phyloP scores from a whole-genome alignment of 257 asterid species.

The Plectranthus barbatus region DNA sequence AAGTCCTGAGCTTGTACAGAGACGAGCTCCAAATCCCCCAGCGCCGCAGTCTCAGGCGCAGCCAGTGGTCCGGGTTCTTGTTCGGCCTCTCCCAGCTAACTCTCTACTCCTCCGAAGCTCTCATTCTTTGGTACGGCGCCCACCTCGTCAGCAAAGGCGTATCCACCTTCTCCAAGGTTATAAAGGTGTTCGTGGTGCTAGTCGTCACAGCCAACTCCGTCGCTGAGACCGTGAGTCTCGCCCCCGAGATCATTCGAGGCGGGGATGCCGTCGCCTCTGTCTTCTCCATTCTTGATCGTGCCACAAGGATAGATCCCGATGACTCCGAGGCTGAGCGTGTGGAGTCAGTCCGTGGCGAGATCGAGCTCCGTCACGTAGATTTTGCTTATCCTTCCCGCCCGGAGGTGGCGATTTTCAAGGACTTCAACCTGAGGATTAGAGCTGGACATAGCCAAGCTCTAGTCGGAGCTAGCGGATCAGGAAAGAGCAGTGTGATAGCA shows the following conservation, averaged over 20 bases:
- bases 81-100: slow-evolving; percentile 94
- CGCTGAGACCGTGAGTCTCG: slow-evolving; percentile 87
- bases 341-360: slow-evolving; percentile 71
- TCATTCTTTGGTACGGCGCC: slow-evolving; percentile 82
- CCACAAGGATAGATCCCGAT: slow-evolving; percentile 66
- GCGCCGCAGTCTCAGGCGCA: slow-evolving; percentile 50
- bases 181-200: slow-evolving; percentile 78
- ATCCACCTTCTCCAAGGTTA: slow-evolving; percentile 83
- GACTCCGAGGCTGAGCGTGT: slow-evolving; percentile 68
- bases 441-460: slow-evolving; percentile 96
- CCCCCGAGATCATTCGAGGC: slow-evolving; percentile 82
- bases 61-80: slow-evolving; percentile 62
- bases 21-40: slow-evolving; percentile 63
- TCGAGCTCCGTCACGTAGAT: slow-evolving; percentile 81
- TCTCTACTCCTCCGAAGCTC: slow-evolving; percentile 79
- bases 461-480: slow-evolving; percentile 96
- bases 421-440: slow-evolving; percentile 59
- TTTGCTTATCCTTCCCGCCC: slow-evolving; percentile 86
- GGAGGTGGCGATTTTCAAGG: slow-evolving; percentile 65
- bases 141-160: slow-evolving; percentile 63
- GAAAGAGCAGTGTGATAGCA: slow-evolving; percentile 78
- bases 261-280: slow-evolving; percentile 93
- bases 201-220: slow-evolving; percentile 86
- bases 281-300: slow-evolving; percentile 72
- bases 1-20: slow-evolving; percentile 50